Base-by-base conservation (phyloP, 176 grass and related monocot species). In the Triticum monococcum region DNA sequence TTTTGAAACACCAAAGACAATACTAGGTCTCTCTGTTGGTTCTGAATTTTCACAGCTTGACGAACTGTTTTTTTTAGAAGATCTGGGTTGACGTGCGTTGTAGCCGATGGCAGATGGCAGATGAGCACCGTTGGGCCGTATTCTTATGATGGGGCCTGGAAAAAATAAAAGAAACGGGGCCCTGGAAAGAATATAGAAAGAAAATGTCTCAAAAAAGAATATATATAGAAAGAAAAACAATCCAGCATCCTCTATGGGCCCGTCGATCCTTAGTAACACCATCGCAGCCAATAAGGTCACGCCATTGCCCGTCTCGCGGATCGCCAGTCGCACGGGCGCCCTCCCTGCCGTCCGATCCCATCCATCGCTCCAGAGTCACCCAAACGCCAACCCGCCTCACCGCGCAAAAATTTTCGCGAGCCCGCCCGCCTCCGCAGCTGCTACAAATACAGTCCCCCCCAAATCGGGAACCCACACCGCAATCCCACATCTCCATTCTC, bases 401-500 rank as follows among this genome's bases (percentile, higher is more conserved):
- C 63, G 41, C 20, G 60, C 75, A 24, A 90, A 74, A 17, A 3
- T 9, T 80, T 84, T 79, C 24, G 40, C 59, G 64, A 36, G 86
- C 74, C 90, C 88, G 86, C 74, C 90, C 88, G 54, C 75, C 86
- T 68, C 64, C 46, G 26, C 48, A 67, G 24, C 13, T 13, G n/a
- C n/a, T 87, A 84, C 88, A 92, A 97, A 83, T 86, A 68, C 62
- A 45, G 35, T 64, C 13, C 67, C 17, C 30, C 14, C 8, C 12
- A 2, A 0, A 0, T 3, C 10, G 2, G 2, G 4, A 3, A n/a
- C 9, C 5, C 65, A 12, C 64, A 16, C 7, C 20, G 28, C 40
- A 41, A 20, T 3, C 64, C 56, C 59, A 36, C 86, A 41, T 7
- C 23, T 25, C 14, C 62, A 14, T 22, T 14, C 13, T 50, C 43